These are phyloP conservation scores for Amanita jacksonii DNA, from an alignment of 768 basidiomycete species.

Conservation along the genomic window DNA sequence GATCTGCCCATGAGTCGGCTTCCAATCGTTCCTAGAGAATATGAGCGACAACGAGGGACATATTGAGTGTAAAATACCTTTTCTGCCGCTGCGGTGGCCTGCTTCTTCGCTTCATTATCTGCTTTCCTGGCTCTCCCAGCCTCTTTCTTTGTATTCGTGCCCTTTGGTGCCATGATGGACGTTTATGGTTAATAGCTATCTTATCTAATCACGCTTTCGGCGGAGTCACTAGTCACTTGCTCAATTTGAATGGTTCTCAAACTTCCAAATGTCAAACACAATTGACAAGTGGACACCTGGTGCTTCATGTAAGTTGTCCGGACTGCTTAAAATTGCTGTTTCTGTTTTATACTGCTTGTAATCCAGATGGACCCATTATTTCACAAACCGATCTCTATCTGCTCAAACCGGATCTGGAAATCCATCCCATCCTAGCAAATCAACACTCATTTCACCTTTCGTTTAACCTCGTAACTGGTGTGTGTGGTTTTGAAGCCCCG, in stretches of 20 bases:
- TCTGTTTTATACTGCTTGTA: background rate
- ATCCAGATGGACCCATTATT: conserved; percentile 7
- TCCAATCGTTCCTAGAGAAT: conserved; percentile 58
- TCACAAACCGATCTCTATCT: conserved; percentile 64
- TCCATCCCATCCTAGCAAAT: conserved; percentile 65
- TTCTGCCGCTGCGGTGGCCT: conserved; percentile 46
- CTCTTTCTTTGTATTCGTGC: conserved; percentile 89
- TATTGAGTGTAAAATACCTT: conserved; percentile 32
- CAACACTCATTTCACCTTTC: conserved; percentile 48
- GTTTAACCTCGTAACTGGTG: conserved; percentile 65
- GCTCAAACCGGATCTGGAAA: conserved; percentile 54
- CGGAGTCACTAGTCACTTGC: background rate
- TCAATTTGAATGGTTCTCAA: background rate
- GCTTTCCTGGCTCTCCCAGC: conserved; percentile 84
- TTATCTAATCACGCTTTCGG: conserved; percentile 15
- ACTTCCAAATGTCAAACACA: background rate
- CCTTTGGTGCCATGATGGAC: conserved; percentile 71
- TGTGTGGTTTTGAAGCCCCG: conserved; percentile 6
- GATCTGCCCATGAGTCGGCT: conserved; percentile 57
- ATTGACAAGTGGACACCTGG: conserved; percentile 7
- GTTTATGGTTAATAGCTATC: conserved; percentile 1
- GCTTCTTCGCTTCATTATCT: conserved; percentile 81
- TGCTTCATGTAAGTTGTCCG: conserved; percentile 7
- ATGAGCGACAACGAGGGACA: conserved; percentile 3
- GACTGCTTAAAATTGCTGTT: background rate